Evolutionary conservation across 257 asterid genomes (phyloP), one percentile per base, ranked within the genome.

Genomic region (Voacanga thouarsii): DNA sequence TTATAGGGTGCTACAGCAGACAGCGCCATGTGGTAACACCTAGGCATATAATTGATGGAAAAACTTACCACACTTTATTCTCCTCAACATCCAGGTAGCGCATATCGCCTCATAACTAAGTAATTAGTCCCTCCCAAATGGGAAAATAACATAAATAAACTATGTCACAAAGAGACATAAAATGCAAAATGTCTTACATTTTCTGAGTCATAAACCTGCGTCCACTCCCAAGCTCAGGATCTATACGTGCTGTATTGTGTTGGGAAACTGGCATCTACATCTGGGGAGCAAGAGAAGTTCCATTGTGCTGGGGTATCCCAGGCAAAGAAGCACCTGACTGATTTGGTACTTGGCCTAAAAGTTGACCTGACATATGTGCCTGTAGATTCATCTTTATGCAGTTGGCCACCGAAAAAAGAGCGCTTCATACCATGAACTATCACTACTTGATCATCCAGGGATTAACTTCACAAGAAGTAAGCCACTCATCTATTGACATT

Each of bases 231-330:
- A 86, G 64, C 64, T 92, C 98, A 26, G 87, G 79, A 39, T 91
- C 96, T 88, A 82, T 83, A 80, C 73, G 81, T 30, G 82, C 76
- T 51, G 78, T 79, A 83, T 69, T 84, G 21, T 85, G 91, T 71
- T 82, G 94, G 74, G 77, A 71, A 77, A 71, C 82, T 73, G 90
- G 88, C 86, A 87, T 90, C 86, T 94, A 96, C 90, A 89, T 90
- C 84, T 89, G 96, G 45, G 74, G 79, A 77, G 89, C 80, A 76
- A 86, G 71, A 82, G 89, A 78, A 82, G 82, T 91, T 77, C 91
- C 97, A 86, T 79, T 91, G 83, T 87, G 97, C 82, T 87, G 96
- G 51, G 85, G 81, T 47, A 84, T 43, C 12, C 75, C 75, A 71
- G 75, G 59, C 75, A 71, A 71, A 44, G 75, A 71, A 71, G 59